Evolutionary conservation across 805 yeast genomes (phyloP), one percentile per base, ranked within the genome.

Genomic region (Nakazawaea anatomiae): DNA sequence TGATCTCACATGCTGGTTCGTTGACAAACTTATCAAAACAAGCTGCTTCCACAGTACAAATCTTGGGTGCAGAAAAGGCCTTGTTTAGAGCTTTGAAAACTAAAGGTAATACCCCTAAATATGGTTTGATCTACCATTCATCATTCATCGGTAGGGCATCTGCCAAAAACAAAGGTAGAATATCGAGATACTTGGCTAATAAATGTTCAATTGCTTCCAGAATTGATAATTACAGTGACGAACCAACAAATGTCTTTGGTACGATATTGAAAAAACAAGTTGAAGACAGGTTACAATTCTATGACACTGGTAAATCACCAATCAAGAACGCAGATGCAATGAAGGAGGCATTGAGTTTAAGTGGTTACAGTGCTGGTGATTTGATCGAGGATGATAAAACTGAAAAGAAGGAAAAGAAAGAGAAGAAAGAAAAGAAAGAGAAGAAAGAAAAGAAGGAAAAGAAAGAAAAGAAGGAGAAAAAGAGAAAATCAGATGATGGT

Each of bases 1-100:
- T 94, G 64, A 94, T 94, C 59, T 92, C 99, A 53, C 98, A 94
- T 64, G 97, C 99, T 56, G 99, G 99, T 72, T 90, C 97, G 60
- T 80, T 94, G 69, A 91, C 97, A 57, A 92, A 87, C 74, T 76
- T 94, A 69, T 90, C 98, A 53, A 94, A 94, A 70, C 96, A 91
- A 75, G 98, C 99, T 64, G 99, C 99, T 52, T 94, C 99, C 28
- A 94, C 99, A 54, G 97, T 94, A 54, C 99, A 94, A 79, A 90
- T 90, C 62, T 79, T 90, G 66, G 97, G 97, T 74, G 97, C 97
- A 62, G 97, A 90, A 75, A 90, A 90, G 80, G 97, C 97, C 49
- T 78, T 90, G 59, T 90, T 90, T 79, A 84, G 97, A 74, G 97
- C 97, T 57, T 81, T 90, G 70, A 90, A 90, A 77, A 91, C 97